Base-by-base conservation (phyloP, 768 basidiomycete species). In the Boletus tomentosulus region DNA sequence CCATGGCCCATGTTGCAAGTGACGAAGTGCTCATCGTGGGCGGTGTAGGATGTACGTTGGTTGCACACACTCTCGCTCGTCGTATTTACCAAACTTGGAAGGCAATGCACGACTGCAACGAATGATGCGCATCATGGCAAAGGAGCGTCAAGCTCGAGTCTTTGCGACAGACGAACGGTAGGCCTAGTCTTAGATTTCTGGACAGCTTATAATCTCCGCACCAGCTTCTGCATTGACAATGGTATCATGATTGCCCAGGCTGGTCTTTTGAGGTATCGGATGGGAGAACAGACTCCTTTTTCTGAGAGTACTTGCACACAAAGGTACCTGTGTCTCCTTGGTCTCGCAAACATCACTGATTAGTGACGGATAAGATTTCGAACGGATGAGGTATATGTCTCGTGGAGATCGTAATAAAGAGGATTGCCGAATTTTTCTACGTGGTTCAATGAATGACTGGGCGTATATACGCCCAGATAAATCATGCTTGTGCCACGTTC, bases 161-260 rank as follows among this genome's bases (percentile, higher is more conserved):
- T 98, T 97, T 66, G 94, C 95, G 5, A 98, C 91, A 1, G 96
- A 99, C 68, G 95, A 98, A 71, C 78, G 94, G 96, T 90, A 60
- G 49, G 79, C 58, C 7, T 34, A 38, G 11, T 46, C 13, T 38
- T 46, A 27, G 15, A 46, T 45, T 41, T 50, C 34, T 37, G 16
- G 34, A 33, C 15, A 15, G 10, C 28, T 46, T 46, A 49, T 53
- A 46, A 50, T 9, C 19, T 19, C 41, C 43, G 37, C 22, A n/a
- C n/a, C 62, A 96, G 95, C 50, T 98, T 96, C 71, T 98, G 97
- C 71, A 98, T 99, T 56, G 97, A 99, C 69, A 99, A 99, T 61
- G 97, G 97, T 1, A 96, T 98, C 61, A 99, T 99, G 97, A 98
- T 99, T 51, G 96, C 97, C 3, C 97, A 99, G 66, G 97, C 97